Conservation (phyloP, 2,329 filamentous ascomycete genomes). For the Escovopsis sp. region DNA sequence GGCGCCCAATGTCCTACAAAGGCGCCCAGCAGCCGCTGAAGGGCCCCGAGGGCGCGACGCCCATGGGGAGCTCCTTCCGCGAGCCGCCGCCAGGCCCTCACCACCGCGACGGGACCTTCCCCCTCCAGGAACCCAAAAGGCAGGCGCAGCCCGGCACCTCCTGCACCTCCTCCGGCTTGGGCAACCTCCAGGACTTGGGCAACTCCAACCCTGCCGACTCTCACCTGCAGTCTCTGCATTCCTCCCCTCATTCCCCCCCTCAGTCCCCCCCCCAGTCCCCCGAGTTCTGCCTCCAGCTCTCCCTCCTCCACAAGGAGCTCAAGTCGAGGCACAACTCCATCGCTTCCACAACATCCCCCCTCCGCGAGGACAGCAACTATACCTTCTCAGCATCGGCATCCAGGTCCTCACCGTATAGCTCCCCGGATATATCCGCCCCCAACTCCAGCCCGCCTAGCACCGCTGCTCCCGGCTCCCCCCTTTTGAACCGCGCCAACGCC, state of each 20-base stretch:
- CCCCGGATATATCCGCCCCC: not conserved
- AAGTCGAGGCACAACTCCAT: not conserved
- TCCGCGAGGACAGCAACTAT: not conserved
- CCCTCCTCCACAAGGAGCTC: not conserved
- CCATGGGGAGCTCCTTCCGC: not conserved
- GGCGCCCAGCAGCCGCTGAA: slow-evolving; percentile 4
- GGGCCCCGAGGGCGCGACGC: slow-evolving; percentile 3
- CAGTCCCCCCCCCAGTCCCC: not conserved
- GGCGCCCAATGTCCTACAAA: slow-evolving; percentile 3
- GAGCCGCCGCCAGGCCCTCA: not conserved
- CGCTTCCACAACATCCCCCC: not conserved
- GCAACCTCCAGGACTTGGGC: slow-evolving; percentile 1
- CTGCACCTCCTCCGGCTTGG: no score
- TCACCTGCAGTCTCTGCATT: no score
- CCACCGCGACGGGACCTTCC: not conserved
- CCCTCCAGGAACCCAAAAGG: no score
- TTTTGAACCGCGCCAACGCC: slow-evolving; percentile 1
- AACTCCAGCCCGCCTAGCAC: not conserved
- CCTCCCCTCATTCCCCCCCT: no score
- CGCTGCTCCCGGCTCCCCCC: not conserved
- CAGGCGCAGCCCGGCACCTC: slow-evolving; percentile 5
- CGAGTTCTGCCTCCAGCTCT: slow-evolving; percentile 5
- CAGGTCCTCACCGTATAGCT: not conserved
- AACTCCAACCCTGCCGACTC: slow-evolving; percentile 3
- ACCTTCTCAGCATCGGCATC: not conserved